A percentile compares a stretch with the other conserved stretches of the same genome.
Conservation (phyloP, 1,284 basidiomycete genomes). For the Puccinia horiana region DNA sequence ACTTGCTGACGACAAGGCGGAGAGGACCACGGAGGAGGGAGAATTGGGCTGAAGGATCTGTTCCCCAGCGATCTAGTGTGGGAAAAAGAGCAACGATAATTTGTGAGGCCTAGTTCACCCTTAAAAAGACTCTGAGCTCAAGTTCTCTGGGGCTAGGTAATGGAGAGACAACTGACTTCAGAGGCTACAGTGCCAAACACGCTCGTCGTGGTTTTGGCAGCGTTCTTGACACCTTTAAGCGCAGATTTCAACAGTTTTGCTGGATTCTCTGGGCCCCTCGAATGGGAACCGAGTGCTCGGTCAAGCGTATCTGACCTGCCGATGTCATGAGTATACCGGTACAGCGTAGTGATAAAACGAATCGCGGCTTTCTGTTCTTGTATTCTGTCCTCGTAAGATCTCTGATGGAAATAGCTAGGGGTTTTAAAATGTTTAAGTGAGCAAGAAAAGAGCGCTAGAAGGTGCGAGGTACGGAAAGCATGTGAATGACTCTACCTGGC, state of each 20-base stretch:
- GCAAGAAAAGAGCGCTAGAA: slow-evolving; percentile 27
- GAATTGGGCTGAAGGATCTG: slow-evolving; percentile 84
- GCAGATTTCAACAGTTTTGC: slow-evolving; percentile 71
- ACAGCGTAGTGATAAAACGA: slow-evolving; percentile 71
- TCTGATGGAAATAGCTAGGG: slow-evolving; percentile 73
- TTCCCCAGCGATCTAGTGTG: slow-evolving; percentile 64
- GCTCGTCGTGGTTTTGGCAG: slow-evolving; percentile 78
- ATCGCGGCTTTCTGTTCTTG: slow-evolving; percentile 79
- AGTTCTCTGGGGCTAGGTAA: neutral
- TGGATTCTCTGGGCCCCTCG: slow-evolving; percentile 63
- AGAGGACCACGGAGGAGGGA: slow-evolving; percentile 76
- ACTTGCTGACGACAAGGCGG: slow-evolving; percentile 74
- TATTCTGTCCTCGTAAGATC: slow-evolving; percentile 80
- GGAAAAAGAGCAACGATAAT: slow-evolving; percentile 54
- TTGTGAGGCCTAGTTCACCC: slow-evolving; percentile 53
- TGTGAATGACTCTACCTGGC: slow-evolving; percentile 59
- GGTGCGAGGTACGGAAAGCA: neutral
- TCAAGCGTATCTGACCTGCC: slow-evolving; percentile 70
- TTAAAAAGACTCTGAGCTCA: neutral
- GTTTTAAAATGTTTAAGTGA: neutral
- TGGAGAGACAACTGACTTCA: slow-evolving; percentile 17
- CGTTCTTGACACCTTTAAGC: slow-evolving; percentile 70
- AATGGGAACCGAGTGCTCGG: slow-evolving; percentile 60
- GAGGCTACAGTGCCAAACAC: slow-evolving; percentile 48
- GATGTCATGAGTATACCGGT: slow-evolving; percentile 65